phyloP scores from a whole-genome alignment of 306 rosid genomes.

The Citrullus colocynthis region DNA sequence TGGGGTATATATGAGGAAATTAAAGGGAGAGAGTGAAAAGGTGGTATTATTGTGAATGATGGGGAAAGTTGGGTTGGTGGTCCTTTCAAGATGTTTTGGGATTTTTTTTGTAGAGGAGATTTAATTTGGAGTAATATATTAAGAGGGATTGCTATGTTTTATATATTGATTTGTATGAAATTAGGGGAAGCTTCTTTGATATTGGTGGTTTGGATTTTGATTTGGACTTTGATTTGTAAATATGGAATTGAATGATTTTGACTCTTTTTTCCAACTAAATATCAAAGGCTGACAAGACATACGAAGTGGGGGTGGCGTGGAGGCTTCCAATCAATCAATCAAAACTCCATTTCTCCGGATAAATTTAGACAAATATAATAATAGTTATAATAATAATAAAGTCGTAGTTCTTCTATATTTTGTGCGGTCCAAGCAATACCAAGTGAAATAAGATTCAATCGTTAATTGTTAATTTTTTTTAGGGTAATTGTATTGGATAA shows the following conservation, averaged over 20 bases:
- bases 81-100: background rate
- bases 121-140: background rate
- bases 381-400: no score
- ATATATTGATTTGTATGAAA: background rate
- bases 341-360: background rate
- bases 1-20: background rate
- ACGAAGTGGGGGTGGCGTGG: background rate
- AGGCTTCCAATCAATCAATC: background rate
- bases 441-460: no score
- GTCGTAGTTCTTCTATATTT: no score
- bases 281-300: background rate
- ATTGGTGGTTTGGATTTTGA: background rate
- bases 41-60: background rate
- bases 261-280: background rate
- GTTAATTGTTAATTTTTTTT: no score
- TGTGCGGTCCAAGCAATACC: no score
- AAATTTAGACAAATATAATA: no score
- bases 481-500: no score
- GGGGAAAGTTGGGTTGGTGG: constrained; percentile 2
- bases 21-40: background rate
- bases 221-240: background rate
- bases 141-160: background rate
- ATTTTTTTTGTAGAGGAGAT: background rate
- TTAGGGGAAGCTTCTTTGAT: background rate
- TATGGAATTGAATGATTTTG: background rate